Percentiles rank a stretch among this genome's conserved stretches.
These are phyloP conservation scores for Penicillium sp. DNA, from an alignment of 2,329 filamentous ascomycete genomes.

Conservation along the genomic window DNA sequence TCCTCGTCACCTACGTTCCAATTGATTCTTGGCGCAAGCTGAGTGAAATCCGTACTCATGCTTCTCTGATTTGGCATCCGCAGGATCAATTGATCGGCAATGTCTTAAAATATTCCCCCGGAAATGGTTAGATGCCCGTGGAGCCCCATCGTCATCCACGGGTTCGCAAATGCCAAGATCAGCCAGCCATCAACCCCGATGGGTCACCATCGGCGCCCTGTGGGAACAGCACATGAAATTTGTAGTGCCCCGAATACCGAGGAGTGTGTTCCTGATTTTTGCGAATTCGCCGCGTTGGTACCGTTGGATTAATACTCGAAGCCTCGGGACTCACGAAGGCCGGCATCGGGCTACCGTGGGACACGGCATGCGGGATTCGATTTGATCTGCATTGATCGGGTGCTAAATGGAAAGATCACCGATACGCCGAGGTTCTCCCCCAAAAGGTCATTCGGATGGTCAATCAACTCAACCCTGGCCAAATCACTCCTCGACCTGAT, in stretches of 20 bases:
- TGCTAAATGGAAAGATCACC: not conserved
- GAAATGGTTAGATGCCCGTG: slow-evolving; percentile 9
- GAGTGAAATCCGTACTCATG: not conserved
- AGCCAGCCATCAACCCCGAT: slow-evolving; percentile 1
- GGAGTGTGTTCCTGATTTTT: not conserved
- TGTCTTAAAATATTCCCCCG: not conserved
- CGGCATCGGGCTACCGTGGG: not conserved
- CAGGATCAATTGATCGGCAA: not conserved
- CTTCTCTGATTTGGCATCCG: not conserved
- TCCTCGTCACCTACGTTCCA: not conserved
- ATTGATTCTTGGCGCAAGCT: not conserved
- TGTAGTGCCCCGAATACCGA: not conserved
- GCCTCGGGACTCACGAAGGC: not conserved
- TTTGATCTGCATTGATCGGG: not conserved
- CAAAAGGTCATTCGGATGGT: not conserved
- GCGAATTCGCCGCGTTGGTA: not conserved
- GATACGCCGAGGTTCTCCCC: slow-evolving; percentile 6
- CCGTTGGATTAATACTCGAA: not conserved
- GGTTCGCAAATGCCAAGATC: slow-evolving; percentile 6
- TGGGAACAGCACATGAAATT: not conserved
- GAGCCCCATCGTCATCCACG: slow-evolving; percentile 7
- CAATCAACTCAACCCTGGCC: not conserved
- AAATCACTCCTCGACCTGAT: not conserved
- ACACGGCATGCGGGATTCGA: not conserved
- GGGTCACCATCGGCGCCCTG: not conserved